Evolutionary conservation across 2,329 filamentous ascomycete genomes (phyloP).

Genomic region (Botryosphaeria agaves): DNA sequence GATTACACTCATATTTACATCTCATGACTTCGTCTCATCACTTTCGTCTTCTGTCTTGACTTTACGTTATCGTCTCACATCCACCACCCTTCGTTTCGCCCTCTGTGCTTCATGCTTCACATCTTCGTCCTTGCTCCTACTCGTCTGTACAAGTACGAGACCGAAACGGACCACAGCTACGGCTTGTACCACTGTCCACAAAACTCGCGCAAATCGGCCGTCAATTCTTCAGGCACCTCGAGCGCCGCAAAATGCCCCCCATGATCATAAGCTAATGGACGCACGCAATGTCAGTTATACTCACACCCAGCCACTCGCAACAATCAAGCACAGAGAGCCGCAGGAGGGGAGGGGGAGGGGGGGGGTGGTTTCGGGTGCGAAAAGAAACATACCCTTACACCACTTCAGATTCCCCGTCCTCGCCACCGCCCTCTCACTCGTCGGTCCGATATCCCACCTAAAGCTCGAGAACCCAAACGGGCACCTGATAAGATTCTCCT

Average conservation of each 20-base stretch:
- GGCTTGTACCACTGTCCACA: not conserved
- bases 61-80: no score
- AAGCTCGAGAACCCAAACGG: slow-evolving; percentile 21
- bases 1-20: no score
- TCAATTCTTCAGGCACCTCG: slow-evolving; percentile 5
- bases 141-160: no score
- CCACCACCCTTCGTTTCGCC: no score
- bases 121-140: no score
- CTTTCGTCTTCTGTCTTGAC: no score
- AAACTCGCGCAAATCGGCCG: not conserved
- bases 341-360: no score
- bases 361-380: no score
- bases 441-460: slow-evolving; percentile 19
- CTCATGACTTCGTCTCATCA: no score
- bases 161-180: no score
- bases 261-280: slow-evolving; percentile 4
- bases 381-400: slow-evolving; percentile 11
- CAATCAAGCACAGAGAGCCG: no score
- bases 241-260: slow-evolving; percentile 13
- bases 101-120: no score
- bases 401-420: slow-evolving; percentile 19
- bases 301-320: not conserved
- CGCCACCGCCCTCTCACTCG: slow-evolving; percentile 15
- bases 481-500: slow-evolving; percentile 18
- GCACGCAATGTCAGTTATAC: not conserved